Evolutionary conservation across 805 yeast species (phyloP).

Genomic region (Spencermartinsiella europaea): DNA sequence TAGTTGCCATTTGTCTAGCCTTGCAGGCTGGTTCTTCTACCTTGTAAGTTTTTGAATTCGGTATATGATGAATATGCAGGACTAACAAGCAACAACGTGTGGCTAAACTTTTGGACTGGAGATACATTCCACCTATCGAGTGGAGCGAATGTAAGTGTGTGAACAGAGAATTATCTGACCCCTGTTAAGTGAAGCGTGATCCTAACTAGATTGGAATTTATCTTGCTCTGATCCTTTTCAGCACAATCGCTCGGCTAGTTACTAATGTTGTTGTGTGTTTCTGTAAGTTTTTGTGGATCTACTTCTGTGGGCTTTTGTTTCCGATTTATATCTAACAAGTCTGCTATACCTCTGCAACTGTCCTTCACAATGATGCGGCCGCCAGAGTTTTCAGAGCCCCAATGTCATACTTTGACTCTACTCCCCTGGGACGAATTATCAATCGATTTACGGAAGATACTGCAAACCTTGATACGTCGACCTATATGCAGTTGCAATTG

Average conservation of each 20-base stretch:
- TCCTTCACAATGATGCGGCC: constrained; percentile 53
- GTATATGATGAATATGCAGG: neutral
- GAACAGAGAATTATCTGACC: too few species aligned
- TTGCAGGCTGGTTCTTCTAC: constrained; percentile 48
- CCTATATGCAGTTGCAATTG: constrained; percentile 46
- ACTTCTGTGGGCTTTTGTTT: too few species aligned
- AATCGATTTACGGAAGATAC: constrained; percentile 81
- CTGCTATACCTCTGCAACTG: constrained; percentile 46
- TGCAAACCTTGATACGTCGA: constrained; percentile 63
- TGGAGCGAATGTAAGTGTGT: constrained; percentile 31
- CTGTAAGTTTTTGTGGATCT: too few species aligned
- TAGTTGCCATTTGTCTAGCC: constrained; percentile 26
- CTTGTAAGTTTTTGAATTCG: constrained; percentile 36
- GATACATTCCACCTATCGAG: constrained; percentile 41
- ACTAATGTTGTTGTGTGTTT: constrained; percentile 37
- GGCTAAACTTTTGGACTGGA: constrained; percentile 70
- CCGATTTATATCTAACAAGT: too few species aligned
- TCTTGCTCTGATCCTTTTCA: constrained; percentile 40
- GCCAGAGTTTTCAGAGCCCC: constrained; percentile 60
- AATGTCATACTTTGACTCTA: constrained; percentile 69
- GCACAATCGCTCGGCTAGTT: constrained; percentile 32
- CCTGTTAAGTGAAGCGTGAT: too few species aligned
- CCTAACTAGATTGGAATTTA: constrained; percentile 51
- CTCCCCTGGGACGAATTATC: constrained; percentile 75
- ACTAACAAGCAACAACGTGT: constrained; percentile 39